These are phyloP conservation scores for Drechslerella coelobrocha DNA, from an alignment of 2,329 filamentous ascomycete genomes.

Conservation along the genomic window DNA sequence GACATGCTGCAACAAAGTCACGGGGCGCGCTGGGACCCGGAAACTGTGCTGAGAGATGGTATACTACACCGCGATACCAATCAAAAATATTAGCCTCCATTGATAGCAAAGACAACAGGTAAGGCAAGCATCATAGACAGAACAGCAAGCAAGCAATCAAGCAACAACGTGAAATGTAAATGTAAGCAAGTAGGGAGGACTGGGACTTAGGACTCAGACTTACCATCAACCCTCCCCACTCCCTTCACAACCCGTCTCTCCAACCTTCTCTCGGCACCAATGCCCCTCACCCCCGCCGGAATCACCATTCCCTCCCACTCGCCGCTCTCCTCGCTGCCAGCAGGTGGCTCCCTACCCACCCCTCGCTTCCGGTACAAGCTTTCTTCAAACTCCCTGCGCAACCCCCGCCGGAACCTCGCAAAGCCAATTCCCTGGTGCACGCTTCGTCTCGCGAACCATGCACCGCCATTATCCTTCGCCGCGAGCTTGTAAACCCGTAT, in stretches of 20 bases:
- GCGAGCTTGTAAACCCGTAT: conserved; percentile 81
- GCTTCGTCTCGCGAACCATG: conserved; percentile 88
- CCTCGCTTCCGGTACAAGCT: conserved; percentile 26
- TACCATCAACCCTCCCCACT: conserved; percentile 70
- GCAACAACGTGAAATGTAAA: too few species aligned
- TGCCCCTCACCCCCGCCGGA: conserved; percentile 68
- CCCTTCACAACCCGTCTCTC: conserved; percentile 69
- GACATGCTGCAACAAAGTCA: conserved; percentile 74
- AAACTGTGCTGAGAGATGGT: conserved; percentile 85
- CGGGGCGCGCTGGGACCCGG: conserved; percentile 85
- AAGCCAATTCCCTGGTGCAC: conserved; percentile 81
- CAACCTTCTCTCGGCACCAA: conserved; percentile 78
- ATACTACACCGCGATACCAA: conserved; percentile 64
- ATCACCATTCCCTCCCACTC: conserved; percentile 36
- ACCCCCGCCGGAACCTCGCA: conserved; percentile 75
- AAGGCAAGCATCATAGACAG: too few species aligned
- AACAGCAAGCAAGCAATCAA: too few species aligned
- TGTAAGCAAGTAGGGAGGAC: neutral
- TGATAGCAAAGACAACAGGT: too few species aligned
- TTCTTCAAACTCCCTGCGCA: conserved; percentile 74
- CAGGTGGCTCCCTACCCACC: conserved; percentile 10
- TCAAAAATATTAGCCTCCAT: neutral
- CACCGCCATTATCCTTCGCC: conserved; percentile 79
- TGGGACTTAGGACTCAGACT: conserved; percentile 33
- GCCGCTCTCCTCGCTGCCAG: conserved; percentile 9